Conservation (phyloP, 768 basidiomycete species). For the Collybia nuda region DNA sequence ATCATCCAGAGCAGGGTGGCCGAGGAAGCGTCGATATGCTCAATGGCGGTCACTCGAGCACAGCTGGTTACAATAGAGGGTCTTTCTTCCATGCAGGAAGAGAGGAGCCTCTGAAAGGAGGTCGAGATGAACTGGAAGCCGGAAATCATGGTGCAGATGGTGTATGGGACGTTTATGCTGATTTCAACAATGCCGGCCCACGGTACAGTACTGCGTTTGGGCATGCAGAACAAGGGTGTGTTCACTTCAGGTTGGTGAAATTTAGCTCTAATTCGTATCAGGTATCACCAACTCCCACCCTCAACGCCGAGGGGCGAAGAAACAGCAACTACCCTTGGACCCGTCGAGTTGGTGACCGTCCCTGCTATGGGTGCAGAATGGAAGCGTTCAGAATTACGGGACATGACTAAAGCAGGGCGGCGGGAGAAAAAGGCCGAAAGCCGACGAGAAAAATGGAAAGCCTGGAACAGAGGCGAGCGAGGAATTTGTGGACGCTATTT, state of each 20-base stretch:
- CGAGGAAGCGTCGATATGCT: slow-evolving; percentile 49
- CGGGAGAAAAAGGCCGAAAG: slow-evolving; percentile 58
- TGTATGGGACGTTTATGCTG: slow-evolving; percentile 82
- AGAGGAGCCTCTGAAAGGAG: slow-evolving; percentile 76
- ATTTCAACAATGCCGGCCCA: slow-evolving; percentile 87
- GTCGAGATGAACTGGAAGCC: slow-evolving; percentile 68
- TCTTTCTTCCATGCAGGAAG: slow-evolving; percentile 71
- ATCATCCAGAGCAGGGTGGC: slow-evolving; percentile 46
- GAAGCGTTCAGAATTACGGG: slow-evolving; percentile 73
- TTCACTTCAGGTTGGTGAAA: slow-evolving; percentile 3
- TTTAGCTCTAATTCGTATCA: slow-evolving; percentile 19
- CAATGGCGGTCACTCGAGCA: slow-evolving; percentile 31
- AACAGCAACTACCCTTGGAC: slow-evolving; percentile 30
- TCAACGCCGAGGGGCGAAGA: slow-evolving; percentile 37
- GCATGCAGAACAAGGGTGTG: slow-evolving; percentile 46
- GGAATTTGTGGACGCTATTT: slow-evolving; percentile 82
- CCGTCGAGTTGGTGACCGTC: slow-evolving; percentile 89
- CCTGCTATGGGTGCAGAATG: slow-evolving; percentile 92
- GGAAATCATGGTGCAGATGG: slow-evolving; percentile 33
- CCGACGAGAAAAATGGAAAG: slow-evolving; percentile 61
- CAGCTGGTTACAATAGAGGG: slow-evolving; percentile 72
- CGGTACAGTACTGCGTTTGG: slow-evolving; percentile 69
- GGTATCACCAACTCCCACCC: slow-evolving; percentile 46
- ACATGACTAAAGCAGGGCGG: slow-evolving; percentile 72
- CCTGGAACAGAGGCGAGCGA: slow-evolving; percentile 76